Percentiles rank a stretch among this genome's conserved stretches.
These are phyloP conservation scores for Irpex sp. DNA, from an alignment of 1,284 basidiomycete genomes.

Conservation along the genomic window DNA sequence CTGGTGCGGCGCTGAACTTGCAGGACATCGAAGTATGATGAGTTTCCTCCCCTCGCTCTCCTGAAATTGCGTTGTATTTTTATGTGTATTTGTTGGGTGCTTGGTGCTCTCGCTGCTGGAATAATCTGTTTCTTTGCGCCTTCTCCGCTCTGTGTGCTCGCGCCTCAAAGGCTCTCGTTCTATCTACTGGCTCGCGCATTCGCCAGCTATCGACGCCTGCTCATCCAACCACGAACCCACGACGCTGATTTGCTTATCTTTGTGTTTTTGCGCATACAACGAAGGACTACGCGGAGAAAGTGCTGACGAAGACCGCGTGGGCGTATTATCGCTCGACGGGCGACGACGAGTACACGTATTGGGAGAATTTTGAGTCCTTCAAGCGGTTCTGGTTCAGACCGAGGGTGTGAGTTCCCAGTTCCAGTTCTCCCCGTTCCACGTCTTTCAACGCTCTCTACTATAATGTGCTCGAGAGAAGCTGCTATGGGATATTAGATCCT, in stretches of 20 bases:
- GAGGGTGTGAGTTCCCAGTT: conserved; percentile 28
- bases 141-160: background rate
- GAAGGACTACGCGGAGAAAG: conserved; percentile 27
- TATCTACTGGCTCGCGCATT: no score
- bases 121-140: background rate
- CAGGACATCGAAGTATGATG: conserved; percentile 36
- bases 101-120: background rate
- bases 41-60: no score
- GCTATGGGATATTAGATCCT: background rate
- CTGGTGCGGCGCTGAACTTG: conserved; percentile 39
- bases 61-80: background rate
- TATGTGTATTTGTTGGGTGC: background rate
- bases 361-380: conserved; percentile 41
- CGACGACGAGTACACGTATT: conserved; percentile 40
- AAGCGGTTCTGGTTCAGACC: conserved; percentile 47
- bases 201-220: no score
- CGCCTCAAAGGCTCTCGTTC: no score
- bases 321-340: conserved; percentile 45
- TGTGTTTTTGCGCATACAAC: background rate
- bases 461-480: no score
- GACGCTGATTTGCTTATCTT: no score
- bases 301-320: conserved; percentile 40
- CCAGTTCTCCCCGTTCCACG: background rate
- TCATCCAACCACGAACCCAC: no score
- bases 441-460: no score